These are phyloP conservation scores for Fusarium sp. DNA, from an alignment of 2,329 filamentous ascomycete species.

Conservation along the genomic window DNA sequence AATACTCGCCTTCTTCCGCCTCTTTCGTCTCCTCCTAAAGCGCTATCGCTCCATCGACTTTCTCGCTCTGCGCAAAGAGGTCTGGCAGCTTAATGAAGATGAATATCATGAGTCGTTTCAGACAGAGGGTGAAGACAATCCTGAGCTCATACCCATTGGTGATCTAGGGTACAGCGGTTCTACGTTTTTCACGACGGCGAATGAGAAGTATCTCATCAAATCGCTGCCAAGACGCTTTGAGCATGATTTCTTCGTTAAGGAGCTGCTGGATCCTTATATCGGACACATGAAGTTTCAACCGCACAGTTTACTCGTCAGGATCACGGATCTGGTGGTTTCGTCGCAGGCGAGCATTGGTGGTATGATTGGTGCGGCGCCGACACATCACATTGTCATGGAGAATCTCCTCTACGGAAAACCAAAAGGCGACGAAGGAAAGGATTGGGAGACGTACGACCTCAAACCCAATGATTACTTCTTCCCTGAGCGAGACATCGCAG, in stretches of 20 bases:
- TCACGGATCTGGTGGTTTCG: conserved; percentile 73
- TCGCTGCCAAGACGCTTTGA: conserved; percentile 76
- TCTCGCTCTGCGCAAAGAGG: conserved; percentile 40
- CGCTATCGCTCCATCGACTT: conserved; percentile 45
- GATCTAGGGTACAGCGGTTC: conserved; percentile 80
- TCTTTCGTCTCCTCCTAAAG: conserved; percentile 46
- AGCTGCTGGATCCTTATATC: conserved; percentile 71
- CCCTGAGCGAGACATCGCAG: conserved; percentile 75
- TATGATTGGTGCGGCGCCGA: conserved; percentile 67
- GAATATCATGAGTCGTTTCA: conserved; percentile 52
- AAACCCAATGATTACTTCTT: conserved; percentile 81
- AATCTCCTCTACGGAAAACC: conserved; percentile 73
- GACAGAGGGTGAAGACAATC: conserved; percentile 34
- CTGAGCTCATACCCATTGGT: conserved; percentile 64
- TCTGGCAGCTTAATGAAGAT: conserved; percentile 49
- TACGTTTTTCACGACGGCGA: conserved; percentile 75
- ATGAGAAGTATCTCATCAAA: conserved; percentile 76
- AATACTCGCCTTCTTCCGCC: conserved; percentile 46
- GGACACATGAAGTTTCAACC: conserved; percentile 69
- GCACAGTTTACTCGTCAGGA: conserved; percentile 72
- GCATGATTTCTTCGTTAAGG: conserved; percentile 73
- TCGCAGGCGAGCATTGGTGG: conserved; percentile 66
- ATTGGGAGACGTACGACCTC: conserved; percentile 78
- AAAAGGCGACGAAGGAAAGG: conserved; percentile 47
- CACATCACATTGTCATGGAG: conserved; percentile 82